Percentiles rank a stretch among this genome's conserved stretches.
Evolutionary conservation across 805 yeast genomes (phyloP).

Genomic region (Saturnispora galanensis): DNA sequence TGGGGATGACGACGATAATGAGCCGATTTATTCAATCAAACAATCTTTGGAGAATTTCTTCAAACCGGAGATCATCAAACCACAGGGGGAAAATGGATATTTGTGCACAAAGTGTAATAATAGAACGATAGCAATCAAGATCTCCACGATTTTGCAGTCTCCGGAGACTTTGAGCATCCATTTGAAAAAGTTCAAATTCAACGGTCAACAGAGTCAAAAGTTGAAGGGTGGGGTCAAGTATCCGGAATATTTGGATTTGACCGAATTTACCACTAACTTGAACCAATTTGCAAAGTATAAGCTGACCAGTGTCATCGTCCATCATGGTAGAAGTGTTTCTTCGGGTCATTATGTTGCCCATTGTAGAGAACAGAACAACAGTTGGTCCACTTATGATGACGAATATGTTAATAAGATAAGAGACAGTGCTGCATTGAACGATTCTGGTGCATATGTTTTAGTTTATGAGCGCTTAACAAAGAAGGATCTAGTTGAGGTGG

Average conservation of each 20-base stretch:
- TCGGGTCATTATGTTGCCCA: slow-evolving; percentile 91
- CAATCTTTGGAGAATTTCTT: slow-evolving; percentile 75
- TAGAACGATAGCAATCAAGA: slow-evolving; percentile 68
- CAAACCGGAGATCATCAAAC: slow-evolving; percentile 65
- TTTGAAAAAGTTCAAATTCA: slow-evolving; percentile 83
- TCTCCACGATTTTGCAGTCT: slow-evolving; percentile 62
- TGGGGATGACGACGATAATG: neutral
- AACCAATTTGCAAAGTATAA: slow-evolving; percentile 51
- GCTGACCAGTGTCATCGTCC: slow-evolving; percentile 77
- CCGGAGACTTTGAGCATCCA: slow-evolving; percentile 87
- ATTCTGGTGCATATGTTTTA: slow-evolving; percentile 85
- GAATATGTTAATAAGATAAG: slow-evolving; percentile 70
- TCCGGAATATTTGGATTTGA: slow-evolving; percentile 65
- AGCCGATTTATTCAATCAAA: slow-evolving; percentile 46
- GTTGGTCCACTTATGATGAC: slow-evolving; percentile 93
- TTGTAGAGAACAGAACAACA: slow-evolving; percentile 83
- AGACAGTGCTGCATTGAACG: slow-evolving; percentile 65
- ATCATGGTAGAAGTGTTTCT: slow-evolving; percentile 86
- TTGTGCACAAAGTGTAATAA: slow-evolving; percentile 79
- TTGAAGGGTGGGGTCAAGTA: slow-evolving; percentile 81
- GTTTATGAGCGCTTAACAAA: slow-evolving; percentile 72
- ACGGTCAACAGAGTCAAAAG: slow-evolving; percentile 66
- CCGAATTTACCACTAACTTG: slow-evolving; percentile 44
- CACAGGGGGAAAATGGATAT: slow-evolving; percentile 66
- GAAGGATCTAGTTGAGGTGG: slow-evolving; percentile 20